Evolutionary conservation across 139 green algal species (phyloP), one percentile per base, ranked within the genome.

Genomic region (Pleodorina starrii): DNA sequence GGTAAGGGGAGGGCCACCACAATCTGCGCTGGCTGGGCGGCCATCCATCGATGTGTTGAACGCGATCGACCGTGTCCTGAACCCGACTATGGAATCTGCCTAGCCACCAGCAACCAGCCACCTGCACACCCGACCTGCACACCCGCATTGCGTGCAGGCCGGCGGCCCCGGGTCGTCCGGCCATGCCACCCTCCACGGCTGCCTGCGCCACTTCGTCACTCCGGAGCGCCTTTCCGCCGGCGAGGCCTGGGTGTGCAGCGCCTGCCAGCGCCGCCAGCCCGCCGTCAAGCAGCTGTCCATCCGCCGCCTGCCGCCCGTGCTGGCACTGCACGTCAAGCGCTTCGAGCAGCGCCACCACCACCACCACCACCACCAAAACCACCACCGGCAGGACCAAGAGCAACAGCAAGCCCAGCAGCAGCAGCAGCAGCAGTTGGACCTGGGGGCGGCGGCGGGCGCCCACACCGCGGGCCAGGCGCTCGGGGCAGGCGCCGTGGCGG

Each of bases 201-300:
- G 97, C 93, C 91, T 99, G 63, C 85, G 94, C 40, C 88, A 94
- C 40, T 98, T 98, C 78, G 93, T 95, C 29, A 90, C 90, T 46
- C 92, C 91, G 2, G 97, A 99, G 92, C 80, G 71, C 2, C 92
- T 99, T 7, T 90, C 88, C 0, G 36, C 71, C 0, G 57, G 66
- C 1, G 86, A 90, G 73, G 72, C 60, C n/a, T 97, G 95, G 94
- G 74, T 79, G 40, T 98, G 96, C 92, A 78, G 54, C 42, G 75
- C 91, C 36, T 98, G 94, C 72, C 23, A 72, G 50, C 43, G 84
- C 10, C 63, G 59, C 29, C 90, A 84, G 82, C 87, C 46, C 0
- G 94, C 95, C 0, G 25, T 95, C 35, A 99, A 99, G 95, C 97
- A 99, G 96, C 91, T 99, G 91, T 96, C 94, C 32, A 87, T 99